Evolutionary conservation across 768 basidiomycete species (phyloP).

Genomic region (Chalciporus pseudorubinellus): DNA sequence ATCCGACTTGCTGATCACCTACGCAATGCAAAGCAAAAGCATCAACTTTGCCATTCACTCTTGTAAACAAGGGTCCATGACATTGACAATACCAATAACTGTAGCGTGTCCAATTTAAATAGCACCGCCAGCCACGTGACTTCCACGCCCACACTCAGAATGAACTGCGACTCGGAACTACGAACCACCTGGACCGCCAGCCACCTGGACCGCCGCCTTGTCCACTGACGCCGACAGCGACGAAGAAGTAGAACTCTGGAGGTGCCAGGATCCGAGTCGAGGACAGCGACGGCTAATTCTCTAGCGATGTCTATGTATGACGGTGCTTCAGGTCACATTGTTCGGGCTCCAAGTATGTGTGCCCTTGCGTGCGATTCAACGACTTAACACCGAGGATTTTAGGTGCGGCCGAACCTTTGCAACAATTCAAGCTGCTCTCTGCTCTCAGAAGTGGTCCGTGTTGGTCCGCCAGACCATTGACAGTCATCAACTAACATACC

Average conservation of each 20-base stretch:
- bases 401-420: slow-evolving; percentile 44
- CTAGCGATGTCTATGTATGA: slow-evolving; percentile 19
- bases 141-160: too few relatives aligned
- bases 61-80: too few relatives aligned
- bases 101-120: too few relatives aligned
- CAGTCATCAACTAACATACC: background rate
- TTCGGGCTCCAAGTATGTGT: slow-evolving; percentile 16
- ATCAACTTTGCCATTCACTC: too few relatives aligned
- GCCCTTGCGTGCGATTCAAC: background rate
- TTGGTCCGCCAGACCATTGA: background rate
- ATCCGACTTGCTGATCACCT: too few relatives aligned
- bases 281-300: background rate
- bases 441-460: slow-evolving; percentile 59
- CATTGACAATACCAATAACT: too few relatives aligned
- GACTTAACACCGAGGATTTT: slow-evolving; percentile 7
- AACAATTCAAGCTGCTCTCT: slow-evolving; percentile 62
- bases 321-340: slow-evolving; percentile 17
- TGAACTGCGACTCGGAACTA: slow-evolving; percentile 3
- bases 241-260: background rate
- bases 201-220: background rate
- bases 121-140: too few relatives aligned
- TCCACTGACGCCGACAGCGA: background rate
- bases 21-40: too few relatives aligned
- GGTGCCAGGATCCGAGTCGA: background rate
- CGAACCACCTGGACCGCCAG: too few relatives aligned